phyloP scores from a whole-genome alignment of 202 grass and related monocot species.

The Tripidium arundinaceum region DNA sequence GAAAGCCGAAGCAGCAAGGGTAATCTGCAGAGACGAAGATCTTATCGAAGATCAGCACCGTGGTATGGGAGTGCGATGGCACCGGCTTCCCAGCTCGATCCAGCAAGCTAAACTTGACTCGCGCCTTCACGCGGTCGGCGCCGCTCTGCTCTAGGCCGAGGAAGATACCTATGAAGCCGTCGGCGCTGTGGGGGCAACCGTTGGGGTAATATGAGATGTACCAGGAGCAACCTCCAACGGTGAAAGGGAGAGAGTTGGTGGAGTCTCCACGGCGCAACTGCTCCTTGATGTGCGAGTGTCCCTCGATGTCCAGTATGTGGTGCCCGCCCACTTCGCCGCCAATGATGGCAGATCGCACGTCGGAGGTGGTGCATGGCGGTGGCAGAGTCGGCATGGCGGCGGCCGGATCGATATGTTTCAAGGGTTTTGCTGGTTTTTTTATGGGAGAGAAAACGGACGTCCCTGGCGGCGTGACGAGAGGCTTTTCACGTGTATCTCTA shows the following conservation, averaged over 20 bases:
- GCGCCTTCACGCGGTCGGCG: neutral
- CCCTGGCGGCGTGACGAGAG: neutral
- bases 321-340: neutral
- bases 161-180: neutral
- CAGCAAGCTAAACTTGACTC: neutral
- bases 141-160: neutral
- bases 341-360: neutral
- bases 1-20: neutral
- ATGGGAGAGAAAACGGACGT: neutral
- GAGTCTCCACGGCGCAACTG: neutral
- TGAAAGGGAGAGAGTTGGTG: neutral
- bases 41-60: neutral
- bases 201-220: neutral
- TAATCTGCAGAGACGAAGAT: neutral
- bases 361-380: neutral
- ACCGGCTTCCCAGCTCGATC: neutral
- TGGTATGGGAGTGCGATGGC: neutral
- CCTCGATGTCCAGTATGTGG: neutral
- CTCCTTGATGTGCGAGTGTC: neutral
- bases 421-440: neutral
- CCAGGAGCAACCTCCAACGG: neutral
- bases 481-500: neutral
- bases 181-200: neutral
- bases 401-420: too few species aligned
- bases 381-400: neutral